Evolutionary conservation across 176 grass and related monocot species (phyloP), one percentile per base, ranked within the genome.

Genomic region (Chloris gayana): DNA sequence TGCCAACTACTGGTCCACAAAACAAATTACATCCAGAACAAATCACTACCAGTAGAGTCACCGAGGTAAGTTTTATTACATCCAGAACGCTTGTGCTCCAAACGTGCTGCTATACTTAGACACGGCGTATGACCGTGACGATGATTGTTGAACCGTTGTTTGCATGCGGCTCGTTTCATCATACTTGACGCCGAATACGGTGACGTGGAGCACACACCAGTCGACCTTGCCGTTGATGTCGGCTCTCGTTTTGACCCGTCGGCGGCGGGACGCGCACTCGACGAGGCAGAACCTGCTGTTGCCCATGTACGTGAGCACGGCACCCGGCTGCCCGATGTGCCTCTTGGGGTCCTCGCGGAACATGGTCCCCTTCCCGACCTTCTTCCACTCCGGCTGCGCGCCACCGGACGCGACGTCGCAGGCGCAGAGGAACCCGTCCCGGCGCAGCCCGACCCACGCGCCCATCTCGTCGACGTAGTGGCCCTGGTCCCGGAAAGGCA

Each of bases 241-340:
- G 12, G 35, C 50, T 32, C 0, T 1, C 19, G 3, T 0, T 24
- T 4, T 1, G 3, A 57, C 11, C 1, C 54, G 67, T n/a, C 2
- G 26, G 67, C 37, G 37, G 4, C n/a, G n/a, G n/a, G n/a, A n/a
- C 79, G 69, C 56, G 39, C 80, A 49, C 57, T 82, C 80, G 2
- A 73, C 80, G 0, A 82, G 2, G 69, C 80, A 82, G 14, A 82
- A 82, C 80, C 44, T 64, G 42, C 9, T n/a, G 22, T 27, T 14
- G 22, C 80, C 59, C 80, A 73, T 38, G 69, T 63, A 73, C 14
- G 69, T 24, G 39, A 82, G 56, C 27, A 19, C 54, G 49, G 8
- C 50, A n/a, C n/a, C n/a, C n/a, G n/a, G n/a, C n/a, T n/a, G 22
- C 69, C 42, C 31, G 0, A 62, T 29, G 9, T 72, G 80, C 14